Percentiles rank a stretch among this genome's conserved stretches.
These are phyloP conservation scores for Solanum chiquidenum DNA, from an alignment of 257 asterid species.

Conservation along the genomic window DNA sequence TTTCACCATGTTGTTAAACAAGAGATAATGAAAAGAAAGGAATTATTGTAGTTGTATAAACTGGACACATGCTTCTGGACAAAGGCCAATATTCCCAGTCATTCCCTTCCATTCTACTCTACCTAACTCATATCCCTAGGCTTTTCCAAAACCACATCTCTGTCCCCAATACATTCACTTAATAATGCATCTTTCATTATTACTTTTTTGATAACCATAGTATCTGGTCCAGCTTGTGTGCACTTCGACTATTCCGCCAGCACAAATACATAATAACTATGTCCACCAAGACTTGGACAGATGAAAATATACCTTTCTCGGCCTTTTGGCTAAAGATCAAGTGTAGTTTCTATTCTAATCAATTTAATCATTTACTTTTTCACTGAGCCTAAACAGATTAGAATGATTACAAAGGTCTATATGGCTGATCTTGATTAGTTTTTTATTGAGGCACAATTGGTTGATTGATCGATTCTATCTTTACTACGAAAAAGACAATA, in stretches of 20 bases:
- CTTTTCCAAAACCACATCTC: background rate
- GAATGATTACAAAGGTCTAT: background rate
- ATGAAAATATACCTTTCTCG: constrained; percentile 23
- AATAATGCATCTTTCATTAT: background rate
- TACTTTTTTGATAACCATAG: background rate
- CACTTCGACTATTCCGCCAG: background rate
- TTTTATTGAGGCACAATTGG: background rate
- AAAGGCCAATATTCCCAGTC: constrained; percentile 56
- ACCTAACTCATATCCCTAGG: constrained; percentile 26
- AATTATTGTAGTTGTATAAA: constrained; percentile 17
- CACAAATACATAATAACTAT: background rate
- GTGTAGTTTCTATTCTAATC: constrained; percentile 39
- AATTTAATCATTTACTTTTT: constrained; percentile 18
- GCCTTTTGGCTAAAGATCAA: constrained; percentile 49
- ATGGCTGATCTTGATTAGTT: background rate
- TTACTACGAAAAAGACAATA: background rate
- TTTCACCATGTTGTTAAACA: constrained; percentile 12
- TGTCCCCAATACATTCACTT: background rate
- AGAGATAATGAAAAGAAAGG: constrained; percentile 21
- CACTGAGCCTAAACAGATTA: background rate
- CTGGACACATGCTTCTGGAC: constrained; percentile 62
- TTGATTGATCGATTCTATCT: background rate
- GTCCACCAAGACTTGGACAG: background rate
- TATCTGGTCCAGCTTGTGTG: background rate
- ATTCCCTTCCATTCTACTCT: constrained; percentile 61